Base-by-base conservation (phyloP, 306 rosid species). In the Lathyrus oleraceus region DNA sequence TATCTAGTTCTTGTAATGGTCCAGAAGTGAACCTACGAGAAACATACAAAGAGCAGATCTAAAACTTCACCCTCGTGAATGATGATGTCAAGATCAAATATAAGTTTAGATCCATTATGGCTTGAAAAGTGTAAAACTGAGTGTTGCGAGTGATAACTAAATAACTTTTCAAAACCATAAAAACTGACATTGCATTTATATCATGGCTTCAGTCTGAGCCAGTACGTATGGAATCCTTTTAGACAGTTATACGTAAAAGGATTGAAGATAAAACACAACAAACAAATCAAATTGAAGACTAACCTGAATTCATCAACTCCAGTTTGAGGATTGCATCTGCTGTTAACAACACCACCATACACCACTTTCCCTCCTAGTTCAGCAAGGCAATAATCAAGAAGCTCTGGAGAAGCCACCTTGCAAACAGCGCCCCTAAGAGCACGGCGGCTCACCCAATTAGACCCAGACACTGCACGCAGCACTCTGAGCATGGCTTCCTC, bases 391-490 rank as follows among this genome's bases (percentile, higher is more conserved):
- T 83, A 85, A 82, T 91, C 96, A 67, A 94, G 87, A 32, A 94
- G 88, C 75, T 87, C 95, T 5, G 89, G 85, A 53, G 96, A 74
- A 39, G 70, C 97, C 67, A 79, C 88, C 87, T 88, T 94, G 74
- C 76, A 88, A 71, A 89, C 89, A 35, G 95, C 99, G 66, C 97
- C 91, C 75, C 87, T 86, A 23, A 94, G 96, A 67, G 93, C 70
- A 27, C 92, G 97, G 65, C 81, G 60, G 61, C 79, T 87, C 32
- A 87, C 99, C 99, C 99, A 91, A 76, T 83, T 88, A 52, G 87
- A 78, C 36, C 96, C 92, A 4, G 97, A 88, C 73, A 88, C 96
- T n/a, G 96, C 97, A 51, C 91, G 92, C 73, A 94, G 83, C 19
- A 94, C 99, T 78, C 87, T 87, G 53, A 91, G 53, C 92, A 94